A percentile compares a stretch with the other conserved stretches of the same genome.
Conservation (phyloP, 192 early-diverging fungal species). For the Gamsiella multidivaricata region DNA sequence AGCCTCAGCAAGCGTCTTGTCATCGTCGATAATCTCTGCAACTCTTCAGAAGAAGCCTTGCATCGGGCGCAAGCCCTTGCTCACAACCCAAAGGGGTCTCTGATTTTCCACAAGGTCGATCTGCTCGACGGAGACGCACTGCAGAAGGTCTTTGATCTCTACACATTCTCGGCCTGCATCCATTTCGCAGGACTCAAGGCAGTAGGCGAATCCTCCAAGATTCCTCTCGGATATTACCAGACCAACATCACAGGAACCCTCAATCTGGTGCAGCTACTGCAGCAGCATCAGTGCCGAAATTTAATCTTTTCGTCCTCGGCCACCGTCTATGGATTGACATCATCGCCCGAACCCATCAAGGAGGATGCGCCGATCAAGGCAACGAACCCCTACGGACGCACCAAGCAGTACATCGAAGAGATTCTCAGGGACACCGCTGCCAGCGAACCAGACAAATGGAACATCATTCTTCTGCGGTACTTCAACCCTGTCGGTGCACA, state of each 20-base stretch:
- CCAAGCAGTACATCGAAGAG: slow-evolving; percentile 88
- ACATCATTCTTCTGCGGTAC: slow-evolving; percentile 80
- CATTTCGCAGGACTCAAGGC: slow-evolving; percentile 93
- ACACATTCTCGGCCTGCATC: slow-evolving; percentile 69
- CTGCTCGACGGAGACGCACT: slow-evolving; percentile 81
- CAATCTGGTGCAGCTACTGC: slow-evolving; percentile 83
- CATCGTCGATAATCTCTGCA: slow-evolving; percentile 90
- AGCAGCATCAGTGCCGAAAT: slow-evolving; percentile 80
- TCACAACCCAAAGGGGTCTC: slow-evolving; percentile 51
- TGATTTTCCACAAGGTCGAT: slow-evolving; percentile 79
- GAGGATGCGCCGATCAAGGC: slow-evolving; percentile 79
- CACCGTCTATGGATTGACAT: slow-evolving; percentile 85
- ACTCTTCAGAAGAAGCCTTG: slow-evolving; percentile 78
- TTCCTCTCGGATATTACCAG: slow-evolving; percentile 91
- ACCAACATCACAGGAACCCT: slow-evolving; percentile 94
- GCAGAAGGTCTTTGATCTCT: slow-evolving; percentile 71
- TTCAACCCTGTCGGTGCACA: slow-evolving; percentile 97
- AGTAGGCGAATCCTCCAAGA: slow-evolving; percentile 81
- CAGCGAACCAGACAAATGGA: slow-evolving; percentile 65
- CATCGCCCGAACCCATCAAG: slow-evolving; percentile 54
- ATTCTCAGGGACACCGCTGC: slow-evolving; percentile 79
- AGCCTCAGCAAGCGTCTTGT: slow-evolving; percentile 79
- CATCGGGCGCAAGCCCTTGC: slow-evolving; percentile 76
- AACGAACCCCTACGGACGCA: slow-evolving; percentile 92
- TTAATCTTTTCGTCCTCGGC: slow-evolving; percentile 96